Percentiles rank a stretch among this genome's conserved stretches.
Conservation (phyloP, 176 grass and related monocot genomes). For the Juncus effusus region DNA sequence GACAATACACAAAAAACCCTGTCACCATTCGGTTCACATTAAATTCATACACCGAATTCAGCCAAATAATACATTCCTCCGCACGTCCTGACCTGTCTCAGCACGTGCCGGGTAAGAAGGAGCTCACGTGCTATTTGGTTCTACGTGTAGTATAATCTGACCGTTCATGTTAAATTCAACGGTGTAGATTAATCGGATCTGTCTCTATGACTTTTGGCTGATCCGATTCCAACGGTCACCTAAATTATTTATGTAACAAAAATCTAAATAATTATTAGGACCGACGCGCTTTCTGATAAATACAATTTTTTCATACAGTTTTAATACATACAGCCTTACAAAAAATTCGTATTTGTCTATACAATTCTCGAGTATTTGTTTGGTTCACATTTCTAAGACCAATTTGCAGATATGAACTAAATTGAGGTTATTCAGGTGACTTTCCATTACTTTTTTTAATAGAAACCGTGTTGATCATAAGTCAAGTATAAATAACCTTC, state of each 20-base stretch:
- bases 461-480: background rate
- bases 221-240: constrained; percentile 33
- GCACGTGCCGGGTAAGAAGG: background rate
- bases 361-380: no score
- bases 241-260: constrained; percentile 16
- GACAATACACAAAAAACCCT: background rate
- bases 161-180: constrained; percentile 10
- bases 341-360: background rate
- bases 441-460: no score
- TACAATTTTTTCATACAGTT: background rate
- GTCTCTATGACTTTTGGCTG: background rate
- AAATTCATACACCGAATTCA: background rate
- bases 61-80: no score
- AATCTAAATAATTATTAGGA: constrained; percentile 3
- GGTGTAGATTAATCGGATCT: background rate
- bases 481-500: constrained; percentile 16
- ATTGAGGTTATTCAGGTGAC: no score
- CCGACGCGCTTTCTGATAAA: constrained; percentile 15
- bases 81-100: background rate
- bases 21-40: constrained; percentile 3
- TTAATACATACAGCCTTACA: background rate
- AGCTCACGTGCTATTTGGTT: background rate
- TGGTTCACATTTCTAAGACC: no score
- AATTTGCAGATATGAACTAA: no score
- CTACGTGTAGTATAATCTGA: constrained; percentile 4